Evolutionary conservation across 2,329 filamentous ascomycete genomes (phyloP).

Genomic region (Huntiella savannae): DNA sequence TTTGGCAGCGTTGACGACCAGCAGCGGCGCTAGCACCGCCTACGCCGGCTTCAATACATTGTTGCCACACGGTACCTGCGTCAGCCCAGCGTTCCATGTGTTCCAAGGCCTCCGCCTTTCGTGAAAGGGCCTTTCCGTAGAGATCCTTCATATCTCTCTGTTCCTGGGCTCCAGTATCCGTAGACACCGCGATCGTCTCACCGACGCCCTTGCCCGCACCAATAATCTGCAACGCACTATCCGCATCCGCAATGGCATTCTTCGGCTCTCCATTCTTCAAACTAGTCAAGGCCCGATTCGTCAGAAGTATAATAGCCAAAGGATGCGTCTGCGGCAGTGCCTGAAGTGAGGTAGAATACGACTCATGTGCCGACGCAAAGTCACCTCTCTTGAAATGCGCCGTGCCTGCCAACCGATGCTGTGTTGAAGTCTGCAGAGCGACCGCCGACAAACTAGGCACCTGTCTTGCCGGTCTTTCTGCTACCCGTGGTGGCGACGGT

Average conservation of each 20-base stretch:
- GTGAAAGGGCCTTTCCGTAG: slow-evolving; percentile 79
- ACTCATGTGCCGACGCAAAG: slow-evolving; percentile 66
- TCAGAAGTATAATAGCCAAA: slow-evolving; percentile 69
- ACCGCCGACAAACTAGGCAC: slow-evolving; percentile 50
- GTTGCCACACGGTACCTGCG: slow-evolving; percentile 60
- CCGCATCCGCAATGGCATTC: slow-evolving; percentile 66
- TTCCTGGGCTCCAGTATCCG: slow-evolving; percentile 37
- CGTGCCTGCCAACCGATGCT: slow-evolving; percentile 60
- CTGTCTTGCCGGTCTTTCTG: slow-evolving; percentile 30
- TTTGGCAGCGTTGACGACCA: slow-evolving; percentile 76
- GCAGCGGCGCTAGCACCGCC: slow-evolving; percentile 72
- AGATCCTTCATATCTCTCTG: slow-evolving; percentile 79
- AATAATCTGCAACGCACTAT: slow-evolving; percentile 61
- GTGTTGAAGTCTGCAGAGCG: slow-evolving; percentile 56
- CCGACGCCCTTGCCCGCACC: slow-evolving; percentile 60
- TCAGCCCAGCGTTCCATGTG: slow-evolving; percentile 89
- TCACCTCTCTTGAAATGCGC: slow-evolving; percentile 89
- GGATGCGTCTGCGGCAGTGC: slow-evolving; percentile 64
- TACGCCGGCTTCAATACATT: slow-evolving; percentile 65
- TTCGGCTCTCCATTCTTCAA: slow-evolving; percentile 88
- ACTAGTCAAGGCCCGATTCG: slow-evolving; percentile 76
- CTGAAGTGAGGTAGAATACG: slow-evolving; percentile 60
- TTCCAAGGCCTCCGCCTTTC: slow-evolving; percentile 89
- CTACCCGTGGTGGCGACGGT: slow-evolving; percentile 20
- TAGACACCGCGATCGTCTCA: slow-evolving; percentile 53